Base-by-base conservation (phyloP, 352 stramenopile species). In the Phytopythium helicoides region DNA sequence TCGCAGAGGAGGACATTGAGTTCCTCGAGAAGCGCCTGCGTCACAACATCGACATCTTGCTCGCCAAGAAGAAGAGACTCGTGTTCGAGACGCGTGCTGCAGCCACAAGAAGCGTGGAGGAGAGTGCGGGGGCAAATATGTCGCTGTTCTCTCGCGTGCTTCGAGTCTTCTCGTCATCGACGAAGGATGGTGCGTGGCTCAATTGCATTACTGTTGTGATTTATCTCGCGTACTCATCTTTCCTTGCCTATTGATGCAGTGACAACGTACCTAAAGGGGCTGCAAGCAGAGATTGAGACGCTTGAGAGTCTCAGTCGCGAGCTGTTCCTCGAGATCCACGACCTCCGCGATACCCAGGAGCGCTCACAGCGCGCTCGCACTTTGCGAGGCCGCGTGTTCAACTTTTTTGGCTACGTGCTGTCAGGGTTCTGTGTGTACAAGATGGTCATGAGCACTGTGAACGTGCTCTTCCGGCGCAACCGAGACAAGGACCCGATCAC, bases 401-500 rank as follows among this genome's bases (percentile, higher is more conserved):
- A 93, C 52, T 68, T 86, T 16, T 90, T 91, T 34, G 83, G 80
- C 19, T 91, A 91, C 53, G 58, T 85, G 15, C 67, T 93, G 45
- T 91, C 78, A 40, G 76, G 55, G 9, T 91, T 93, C 47, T 93
- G 83, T 40, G 64, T 93, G 42, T 93, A 93, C 72, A 93, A 93
- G 51, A 93, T 91, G 83, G 47, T 88, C 31, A 92, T 91, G 81
- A 91, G 81, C 65, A 92, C 79, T 0, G 58, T 89, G 25, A 94
- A 94, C 56, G 81, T 91, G 28, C 69, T 88, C 7, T 92, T 94
- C 40, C 70, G 73, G 21, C 67, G 81, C 23, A 89, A 87, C 50
- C 77, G 83, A 33, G 83, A 94, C 38, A 94, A 89, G 54, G 83
- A 94, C 21, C 83, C 83, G 47, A 94, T 94, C 62, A 92, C 83